Conservation (phyloP, 306 rosid genomes). For the Quercus aquifolioides region DNA sequence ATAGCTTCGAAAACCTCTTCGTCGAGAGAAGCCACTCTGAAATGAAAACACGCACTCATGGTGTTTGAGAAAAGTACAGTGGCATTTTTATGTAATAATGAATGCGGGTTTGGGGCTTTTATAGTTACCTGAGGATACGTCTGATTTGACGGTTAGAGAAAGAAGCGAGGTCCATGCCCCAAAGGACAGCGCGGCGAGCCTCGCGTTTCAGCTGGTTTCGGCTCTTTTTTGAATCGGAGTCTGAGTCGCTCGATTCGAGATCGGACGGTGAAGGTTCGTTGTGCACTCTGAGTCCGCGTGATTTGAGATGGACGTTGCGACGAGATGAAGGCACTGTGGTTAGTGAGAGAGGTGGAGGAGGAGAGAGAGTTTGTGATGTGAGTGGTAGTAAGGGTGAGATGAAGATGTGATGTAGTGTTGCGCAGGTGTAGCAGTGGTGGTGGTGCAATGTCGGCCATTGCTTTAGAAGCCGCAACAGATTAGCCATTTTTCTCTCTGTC, state of each 20-base stretch:
- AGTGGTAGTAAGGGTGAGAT: conserved; percentile 14
- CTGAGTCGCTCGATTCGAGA: conserved; percentile 29
- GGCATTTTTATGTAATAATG: neutral
- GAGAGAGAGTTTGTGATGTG: conserved; percentile 11
- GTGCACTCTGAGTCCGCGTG: conserved; percentile 42
- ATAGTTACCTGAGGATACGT: conserved; percentile 60
- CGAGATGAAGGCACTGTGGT: conserved; percentile 34
- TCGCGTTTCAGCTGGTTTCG: conserved; percentile 82
- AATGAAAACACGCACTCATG: neutral
- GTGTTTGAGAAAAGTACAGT: neutral
- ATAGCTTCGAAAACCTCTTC: conserved; percentile 63
- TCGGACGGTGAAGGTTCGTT: conserved; percentile 26
- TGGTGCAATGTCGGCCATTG: conserved; percentile 50
- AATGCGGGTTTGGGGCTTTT: neutral
- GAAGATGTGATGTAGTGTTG: conserved; percentile 24
- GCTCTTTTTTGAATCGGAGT: conserved; percentile 44
- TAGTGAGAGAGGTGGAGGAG: conserved; percentile 21
- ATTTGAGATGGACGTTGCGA: conserved; percentile 28
- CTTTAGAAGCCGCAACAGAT: conserved; percentile 50
- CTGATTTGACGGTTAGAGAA: conserved; percentile 76
- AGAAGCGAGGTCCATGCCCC: conserved; percentile 78
- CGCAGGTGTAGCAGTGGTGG: conserved; percentile 13
- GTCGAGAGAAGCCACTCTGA: conserved; percentile 63
- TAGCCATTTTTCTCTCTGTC: conserved; percentile 25
- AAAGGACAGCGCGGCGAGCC: conserved; percentile 76